These are phyloP conservation scores for Allomyces arbusculus DNA, from an alignment of 192 early-diverging fungal genomes.

Conservation along the genomic window DNA sequence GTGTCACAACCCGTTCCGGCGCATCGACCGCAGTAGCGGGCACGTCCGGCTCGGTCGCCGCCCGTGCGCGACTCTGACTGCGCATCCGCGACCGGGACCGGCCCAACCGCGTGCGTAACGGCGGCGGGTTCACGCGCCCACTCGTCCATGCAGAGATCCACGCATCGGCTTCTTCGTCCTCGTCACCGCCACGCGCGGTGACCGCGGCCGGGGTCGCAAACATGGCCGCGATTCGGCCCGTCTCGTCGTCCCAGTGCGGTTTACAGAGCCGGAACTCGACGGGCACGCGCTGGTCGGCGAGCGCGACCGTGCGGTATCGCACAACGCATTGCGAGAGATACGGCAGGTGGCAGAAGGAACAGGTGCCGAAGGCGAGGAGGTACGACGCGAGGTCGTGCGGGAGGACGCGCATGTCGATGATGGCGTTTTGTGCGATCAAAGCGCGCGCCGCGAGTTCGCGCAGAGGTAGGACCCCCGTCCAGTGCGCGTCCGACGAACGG, in stretches of 20 bases:
- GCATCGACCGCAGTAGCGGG: too few relatives aligned
- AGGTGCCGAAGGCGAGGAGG: background rate
- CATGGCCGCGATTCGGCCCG: background rate
- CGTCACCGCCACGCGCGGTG: background rate
- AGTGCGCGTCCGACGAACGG: too few relatives aligned
- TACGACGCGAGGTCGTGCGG: background rate
- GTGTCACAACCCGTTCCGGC: too few relatives aligned
- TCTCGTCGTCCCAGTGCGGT: background rate
- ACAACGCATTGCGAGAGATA: background rate
- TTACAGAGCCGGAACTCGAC: background rate
- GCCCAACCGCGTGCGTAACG: too few relatives aligned
- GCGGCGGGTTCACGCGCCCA: too few relatives aligned
- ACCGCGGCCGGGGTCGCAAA: background rate
- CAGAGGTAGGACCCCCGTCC: too few relatives aligned
- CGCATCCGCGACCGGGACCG: too few relatives aligned
- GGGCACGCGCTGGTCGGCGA: background rate
- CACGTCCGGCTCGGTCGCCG: too few relatives aligned
- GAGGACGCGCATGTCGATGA: background rate
- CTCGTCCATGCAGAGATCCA: too few relatives aligned
- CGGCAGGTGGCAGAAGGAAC: background rate
- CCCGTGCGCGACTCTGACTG: too few relatives aligned
- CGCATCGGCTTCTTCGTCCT: background rate
- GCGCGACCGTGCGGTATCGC: background rate
- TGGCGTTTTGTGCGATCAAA: too few relatives aligned
- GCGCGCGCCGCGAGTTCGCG: too few relatives aligned